Percentiles rank a stretch among this genome's conserved stretches.
These are phyloP conservation scores for Magnusiomyces paraingens DNA, from an alignment of 1,139 yeast species.

Conservation along the genomic window DNA sequence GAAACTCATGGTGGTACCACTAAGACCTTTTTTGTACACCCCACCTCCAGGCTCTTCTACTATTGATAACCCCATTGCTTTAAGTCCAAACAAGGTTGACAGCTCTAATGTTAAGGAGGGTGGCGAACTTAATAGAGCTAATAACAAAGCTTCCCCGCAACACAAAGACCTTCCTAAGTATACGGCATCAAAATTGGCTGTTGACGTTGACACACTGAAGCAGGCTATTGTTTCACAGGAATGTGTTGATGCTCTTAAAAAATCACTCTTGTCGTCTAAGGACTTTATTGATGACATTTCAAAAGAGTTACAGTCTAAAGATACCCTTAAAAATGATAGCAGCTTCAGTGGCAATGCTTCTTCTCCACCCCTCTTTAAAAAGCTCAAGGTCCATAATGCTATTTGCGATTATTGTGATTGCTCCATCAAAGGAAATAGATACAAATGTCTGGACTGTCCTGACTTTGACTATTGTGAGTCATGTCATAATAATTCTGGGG, in stretches of 20 bases:
- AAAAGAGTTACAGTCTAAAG: not conserved
- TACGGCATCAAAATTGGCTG: too few species aligned
- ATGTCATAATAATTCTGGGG: slow-evolving; percentile 8
- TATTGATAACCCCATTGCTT: not conserved
- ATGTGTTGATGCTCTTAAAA: too few species aligned
- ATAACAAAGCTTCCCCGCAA: too few species aligned
- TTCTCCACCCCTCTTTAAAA: too few species aligned
- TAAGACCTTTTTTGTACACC: not conserved
- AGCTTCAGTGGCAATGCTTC: too few species aligned
- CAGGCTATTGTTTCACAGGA: too few species aligned
- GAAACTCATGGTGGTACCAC: slow-evolving; percentile 18
- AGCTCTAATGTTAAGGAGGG: not conserved
- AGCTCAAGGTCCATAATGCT: too few species aligned
- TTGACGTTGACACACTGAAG: too few species aligned
- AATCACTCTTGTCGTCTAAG: too few species aligned
- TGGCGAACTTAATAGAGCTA: not conserved
- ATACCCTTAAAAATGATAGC: not conserved
- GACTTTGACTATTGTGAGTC: slow-evolving; percentile 41
- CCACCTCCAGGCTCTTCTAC: not conserved
- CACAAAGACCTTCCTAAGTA: too few species aligned
- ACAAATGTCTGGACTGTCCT: slow-evolving; percentile 44
- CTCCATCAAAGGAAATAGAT: slow-evolving; percentile 39
- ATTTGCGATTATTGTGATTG: slow-evolving; percentile 18
- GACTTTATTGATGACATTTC: not conserved
- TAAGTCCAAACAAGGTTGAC: not conserved